Conservation (phyloP, 2,329 filamentous ascomycete genomes). For the Ploettnerulaceae sp. region DNA sequence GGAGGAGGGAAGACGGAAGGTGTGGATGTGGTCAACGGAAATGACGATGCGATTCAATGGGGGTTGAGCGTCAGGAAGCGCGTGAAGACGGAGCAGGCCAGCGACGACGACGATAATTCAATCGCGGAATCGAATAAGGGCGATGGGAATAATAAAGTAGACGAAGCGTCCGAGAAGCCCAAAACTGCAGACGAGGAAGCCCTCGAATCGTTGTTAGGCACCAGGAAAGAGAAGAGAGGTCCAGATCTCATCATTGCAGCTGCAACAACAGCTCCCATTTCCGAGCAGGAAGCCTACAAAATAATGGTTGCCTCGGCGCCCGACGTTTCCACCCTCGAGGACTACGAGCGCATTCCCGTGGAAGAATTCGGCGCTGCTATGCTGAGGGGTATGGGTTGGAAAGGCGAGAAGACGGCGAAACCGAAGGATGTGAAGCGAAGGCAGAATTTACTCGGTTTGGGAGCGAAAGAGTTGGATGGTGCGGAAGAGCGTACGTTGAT, state of each 20-base stretch:
- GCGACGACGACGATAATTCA: constrained; percentile 20
- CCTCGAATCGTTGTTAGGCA: constrained; percentile 61
- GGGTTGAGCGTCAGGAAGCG: constrained; percentile 45
- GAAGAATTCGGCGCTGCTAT: constrained; percentile 92
- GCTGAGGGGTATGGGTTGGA: constrained; percentile 93
- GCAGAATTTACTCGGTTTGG: constrained; percentile 79
- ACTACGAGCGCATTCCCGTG: constrained; percentile 85
- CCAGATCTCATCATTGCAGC: constrained; percentile 49
- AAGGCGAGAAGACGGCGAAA: constrained; percentile 51
- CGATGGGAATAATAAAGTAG: constrained; percentile 20
- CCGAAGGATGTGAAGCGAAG: constrained; percentile 63
- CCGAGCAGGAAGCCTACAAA: constrained; percentile 64
- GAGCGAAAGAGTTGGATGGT: constrained; percentile 74
- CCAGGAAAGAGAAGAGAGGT: constrained; percentile 41
- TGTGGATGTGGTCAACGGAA: constrained; percentile 46
- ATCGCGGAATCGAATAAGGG: constrained; percentile 3
- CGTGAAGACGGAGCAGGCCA: constrained; percentile 21
- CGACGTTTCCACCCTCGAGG: constrained; percentile 69
- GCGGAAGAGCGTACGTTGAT: constrained; percentile 66
- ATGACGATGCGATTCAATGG: constrained; percentile 37
- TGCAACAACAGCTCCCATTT: constrained; percentile 32
- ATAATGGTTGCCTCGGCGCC: constrained; percentile 68
- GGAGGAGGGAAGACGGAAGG: constrained; percentile 33
- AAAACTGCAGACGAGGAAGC: constrained; percentile 58
- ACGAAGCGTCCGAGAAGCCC: constrained; percentile 24